These are phyloP conservation scores for Viola odorata DNA, from an alignment of 345 rosid genomes.

Conservation along the genomic window DNA sequence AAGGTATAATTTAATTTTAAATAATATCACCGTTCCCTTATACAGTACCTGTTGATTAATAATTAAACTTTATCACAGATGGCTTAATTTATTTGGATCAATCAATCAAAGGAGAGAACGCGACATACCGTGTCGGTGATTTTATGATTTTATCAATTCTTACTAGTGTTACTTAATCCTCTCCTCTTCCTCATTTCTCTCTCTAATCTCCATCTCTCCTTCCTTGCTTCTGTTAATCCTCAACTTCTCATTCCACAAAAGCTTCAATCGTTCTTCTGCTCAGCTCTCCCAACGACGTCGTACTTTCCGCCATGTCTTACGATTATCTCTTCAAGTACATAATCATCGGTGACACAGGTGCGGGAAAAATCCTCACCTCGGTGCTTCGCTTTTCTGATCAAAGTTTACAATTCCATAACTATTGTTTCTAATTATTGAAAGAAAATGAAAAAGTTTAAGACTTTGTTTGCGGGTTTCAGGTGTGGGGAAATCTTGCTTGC, in stretches of 20 bases:
- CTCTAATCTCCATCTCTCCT: neutral
- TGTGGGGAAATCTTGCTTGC: slow-evolving; percentile 66
- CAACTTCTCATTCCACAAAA: neutral
- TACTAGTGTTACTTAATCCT: too few species aligned
- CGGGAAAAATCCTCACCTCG: neutral
- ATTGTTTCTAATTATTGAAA: neutral
- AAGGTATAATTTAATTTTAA: too few species aligned
- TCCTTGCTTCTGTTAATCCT: neutral
- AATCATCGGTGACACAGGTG: slow-evolving; percentile 60
- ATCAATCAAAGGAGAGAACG: neutral
- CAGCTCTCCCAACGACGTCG: too few species aligned
- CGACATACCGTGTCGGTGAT: neutral
- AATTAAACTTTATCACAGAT: too few species aligned
- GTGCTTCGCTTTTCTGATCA: neutral
- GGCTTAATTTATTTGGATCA: too few species aligned
- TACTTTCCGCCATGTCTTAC: slow-evolving; percentile 42
- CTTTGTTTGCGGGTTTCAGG: slow-evolving; percentile 28
- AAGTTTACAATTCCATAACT: too few species aligned
- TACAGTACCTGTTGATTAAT: too few species aligned
- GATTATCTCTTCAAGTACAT: slow-evolving; percentile 71
- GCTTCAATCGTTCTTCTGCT: neutral
- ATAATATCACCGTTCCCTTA: too few species aligned
- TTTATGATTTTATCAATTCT: neutral
- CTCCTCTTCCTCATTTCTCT: neutral
- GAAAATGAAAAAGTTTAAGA: neutral